Evolutionary conservation across 2,329 filamentous ascomycete genomes (phyloP).

Genomic region (Septoria petroselini): DNA sequence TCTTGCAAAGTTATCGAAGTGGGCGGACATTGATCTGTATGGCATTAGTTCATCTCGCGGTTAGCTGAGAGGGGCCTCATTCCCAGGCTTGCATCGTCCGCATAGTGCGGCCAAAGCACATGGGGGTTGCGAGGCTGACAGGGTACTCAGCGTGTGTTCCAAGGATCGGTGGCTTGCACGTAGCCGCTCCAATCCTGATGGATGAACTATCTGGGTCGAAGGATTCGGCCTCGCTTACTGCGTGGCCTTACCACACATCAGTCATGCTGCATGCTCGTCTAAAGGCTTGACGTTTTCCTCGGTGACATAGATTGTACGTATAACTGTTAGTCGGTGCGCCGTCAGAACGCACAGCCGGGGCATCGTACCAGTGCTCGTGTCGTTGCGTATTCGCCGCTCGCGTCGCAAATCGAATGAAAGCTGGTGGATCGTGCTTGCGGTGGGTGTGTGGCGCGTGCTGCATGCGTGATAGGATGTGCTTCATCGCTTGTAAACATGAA

Average conservation of each 20-base stretch:
- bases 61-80: conserved; percentile 24
- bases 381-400: no score
- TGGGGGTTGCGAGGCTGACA: conserved; percentile 15
- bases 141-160: conserved; percentile 10
- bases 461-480: no score
- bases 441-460: no score
- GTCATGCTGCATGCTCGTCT: neutral
- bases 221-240: conserved; percentile 16
- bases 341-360: neutral
- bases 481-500: no score
- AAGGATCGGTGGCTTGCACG: conserved; percentile 18
- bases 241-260: no score
- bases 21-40: conserved; percentile 8
- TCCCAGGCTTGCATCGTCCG: conserved; percentile 9
- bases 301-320: conserved; percentile 1
- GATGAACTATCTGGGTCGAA: conserved; percentile 12
- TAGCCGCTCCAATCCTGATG: conserved; percentile 16
- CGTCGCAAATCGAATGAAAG: neutral
- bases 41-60: conserved; percentile 1
- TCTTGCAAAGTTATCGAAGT: conserved; percentile 9
- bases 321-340: conserved; percentile 4
- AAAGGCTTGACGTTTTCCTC: neutral
- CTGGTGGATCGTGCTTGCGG: no score
- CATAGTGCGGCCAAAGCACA: conserved; percentile 15
- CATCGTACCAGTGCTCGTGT: no score